Conservation (phyloP, 108 stramenopile species). For the Nitzschia sp. region DNA sequence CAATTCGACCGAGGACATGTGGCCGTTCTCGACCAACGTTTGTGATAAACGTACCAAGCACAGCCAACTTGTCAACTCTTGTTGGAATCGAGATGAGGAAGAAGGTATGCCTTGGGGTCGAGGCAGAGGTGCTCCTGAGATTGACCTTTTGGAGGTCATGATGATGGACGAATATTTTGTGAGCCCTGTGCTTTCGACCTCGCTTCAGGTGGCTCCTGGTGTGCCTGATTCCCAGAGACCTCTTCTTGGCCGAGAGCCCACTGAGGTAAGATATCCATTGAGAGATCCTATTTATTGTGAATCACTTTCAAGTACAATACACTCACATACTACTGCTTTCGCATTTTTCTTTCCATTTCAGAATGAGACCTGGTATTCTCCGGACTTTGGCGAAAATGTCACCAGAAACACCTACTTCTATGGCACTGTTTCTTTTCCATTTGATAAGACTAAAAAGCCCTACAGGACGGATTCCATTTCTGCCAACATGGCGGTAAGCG, state of each 20-base stretch:
- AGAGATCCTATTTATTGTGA: not conserved
- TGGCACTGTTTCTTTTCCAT: slow-evolving; percentile 13
- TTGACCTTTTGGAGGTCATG: slow-evolving; percentile 88
- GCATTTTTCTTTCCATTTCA: not conserved
- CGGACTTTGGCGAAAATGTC: slow-evolving; percentile 10
- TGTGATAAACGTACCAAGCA: slow-evolving; percentile 56
- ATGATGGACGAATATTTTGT: slow-evolving; percentile 41
- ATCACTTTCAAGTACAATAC: not conserved
- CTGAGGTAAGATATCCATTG: not conserved
- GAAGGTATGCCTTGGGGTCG: slow-evolving; percentile 54
- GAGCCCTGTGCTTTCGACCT: slow-evolving; percentile 6
- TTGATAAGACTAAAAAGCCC: slow-evolving; percentile 14
- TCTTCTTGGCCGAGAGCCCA: slow-evolving; percentile 3
- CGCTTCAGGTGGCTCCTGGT: slow-evolving; percentile 19
- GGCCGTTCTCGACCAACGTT: slow-evolving; percentile 82
- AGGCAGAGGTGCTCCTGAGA: slow-evolving; percentile 87
- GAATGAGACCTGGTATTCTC: slow-evolving; percentile 14
- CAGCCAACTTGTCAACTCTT: slow-evolving; percentile 74
- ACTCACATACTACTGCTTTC: not conserved
- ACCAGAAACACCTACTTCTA: slow-evolving; percentile 15
- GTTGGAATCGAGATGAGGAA: slow-evolving; percentile 52
- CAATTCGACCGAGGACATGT: slow-evolving; percentile 74
- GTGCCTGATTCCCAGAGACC: slow-evolving; percentile 2
- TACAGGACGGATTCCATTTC: slow-evolving; percentile 82
- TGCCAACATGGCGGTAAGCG: slow-evolving; percentile 60